Conservation (phyloP, 106 monocot species). For the Hemerocallis citrina region DNA sequence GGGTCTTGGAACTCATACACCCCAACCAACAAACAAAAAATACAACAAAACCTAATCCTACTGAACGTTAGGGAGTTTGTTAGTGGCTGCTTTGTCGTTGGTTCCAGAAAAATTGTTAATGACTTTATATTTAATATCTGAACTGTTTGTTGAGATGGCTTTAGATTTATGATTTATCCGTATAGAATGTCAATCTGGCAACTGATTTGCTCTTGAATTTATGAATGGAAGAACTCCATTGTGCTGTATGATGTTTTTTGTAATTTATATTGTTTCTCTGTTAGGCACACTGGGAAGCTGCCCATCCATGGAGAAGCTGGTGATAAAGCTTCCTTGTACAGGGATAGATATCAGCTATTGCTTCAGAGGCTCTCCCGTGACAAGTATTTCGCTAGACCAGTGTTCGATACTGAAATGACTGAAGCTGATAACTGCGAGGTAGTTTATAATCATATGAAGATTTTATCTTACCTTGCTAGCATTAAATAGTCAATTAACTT, state of each 20-base stretch:
- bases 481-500: not conserved
- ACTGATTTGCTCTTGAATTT: no score
- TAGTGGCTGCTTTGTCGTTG: no score
- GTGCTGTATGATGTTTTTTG: not conserved
- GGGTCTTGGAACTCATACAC: no score
- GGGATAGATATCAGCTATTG: conserved; percentile 76
- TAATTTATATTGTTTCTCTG: not conserved
- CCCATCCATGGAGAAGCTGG: conserved; percentile 71
- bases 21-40: no score
- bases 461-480: not conserved
- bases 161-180: no score
- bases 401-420: conserved; percentile 47
- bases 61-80: no score
- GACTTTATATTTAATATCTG: no score
- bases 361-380: conserved; percentile 86
- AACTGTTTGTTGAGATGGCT: no score
- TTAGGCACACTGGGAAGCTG: conserved; percentile 65
- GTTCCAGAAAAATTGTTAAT: no score
- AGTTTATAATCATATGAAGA: not conserved
- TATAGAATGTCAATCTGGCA: no score
- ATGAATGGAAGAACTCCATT: not conserved
- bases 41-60: no score
- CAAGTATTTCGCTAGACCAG: conserved; percentile 73
- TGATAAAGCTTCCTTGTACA: conserved; percentile 73
- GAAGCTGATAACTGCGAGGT: conserved; percentile 69